Conservation (phyloP, 1,139 yeast genomes). For the Blastobotrys raffinosifermentans region DNA sequence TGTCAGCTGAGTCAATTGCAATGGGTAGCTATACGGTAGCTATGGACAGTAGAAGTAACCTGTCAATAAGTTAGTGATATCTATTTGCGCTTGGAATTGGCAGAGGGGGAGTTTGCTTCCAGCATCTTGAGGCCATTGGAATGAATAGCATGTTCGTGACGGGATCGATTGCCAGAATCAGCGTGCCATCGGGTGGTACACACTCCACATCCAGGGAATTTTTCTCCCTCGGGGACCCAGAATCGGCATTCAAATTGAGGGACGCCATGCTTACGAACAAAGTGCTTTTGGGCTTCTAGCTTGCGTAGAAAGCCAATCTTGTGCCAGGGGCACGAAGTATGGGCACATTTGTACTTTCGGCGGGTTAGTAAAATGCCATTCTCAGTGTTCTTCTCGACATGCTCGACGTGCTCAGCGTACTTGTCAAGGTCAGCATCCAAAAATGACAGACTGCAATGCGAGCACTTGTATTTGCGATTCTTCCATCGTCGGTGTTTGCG, state of each 20-base stretch:
- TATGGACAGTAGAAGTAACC: too few relatives aligned
- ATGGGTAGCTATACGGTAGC: too few relatives aligned
- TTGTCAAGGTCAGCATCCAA: constrained; percentile 22
- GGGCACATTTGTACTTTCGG: constrained; percentile 27
- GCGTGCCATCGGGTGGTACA: constrained; percentile 31
- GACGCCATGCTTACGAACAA: constrained; percentile 25
- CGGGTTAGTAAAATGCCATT: constrained; percentile 18
- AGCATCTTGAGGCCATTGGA: constrained; percentile 14
- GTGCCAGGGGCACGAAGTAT: constrained; percentile 25
- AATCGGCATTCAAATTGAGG: constrained; percentile 28
- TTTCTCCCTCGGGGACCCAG: constrained; percentile 26
- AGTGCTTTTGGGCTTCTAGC: constrained; percentile 28
- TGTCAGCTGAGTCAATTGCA: too few relatives aligned
- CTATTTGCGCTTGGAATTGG: too few relatives aligned
- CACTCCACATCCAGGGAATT: constrained; percentile 24
- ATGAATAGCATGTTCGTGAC: constrained; percentile 29
- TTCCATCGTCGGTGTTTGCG: constrained; percentile 27
- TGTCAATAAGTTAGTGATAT: too few relatives aligned
- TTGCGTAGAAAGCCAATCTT: constrained; percentile 28
- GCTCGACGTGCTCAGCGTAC: constrained; percentile 23
- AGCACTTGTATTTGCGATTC: constrained; percentile 26
- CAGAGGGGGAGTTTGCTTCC: neutral
- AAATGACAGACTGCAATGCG: constrained; percentile 25
- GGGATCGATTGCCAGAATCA: constrained; percentile 26
- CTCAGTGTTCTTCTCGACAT: constrained; percentile 19